These are phyloP conservation scores for Colletotrichum sp. DNA, from an alignment of 2,329 filamentous ascomycete species.

Conservation along the genomic window DNA sequence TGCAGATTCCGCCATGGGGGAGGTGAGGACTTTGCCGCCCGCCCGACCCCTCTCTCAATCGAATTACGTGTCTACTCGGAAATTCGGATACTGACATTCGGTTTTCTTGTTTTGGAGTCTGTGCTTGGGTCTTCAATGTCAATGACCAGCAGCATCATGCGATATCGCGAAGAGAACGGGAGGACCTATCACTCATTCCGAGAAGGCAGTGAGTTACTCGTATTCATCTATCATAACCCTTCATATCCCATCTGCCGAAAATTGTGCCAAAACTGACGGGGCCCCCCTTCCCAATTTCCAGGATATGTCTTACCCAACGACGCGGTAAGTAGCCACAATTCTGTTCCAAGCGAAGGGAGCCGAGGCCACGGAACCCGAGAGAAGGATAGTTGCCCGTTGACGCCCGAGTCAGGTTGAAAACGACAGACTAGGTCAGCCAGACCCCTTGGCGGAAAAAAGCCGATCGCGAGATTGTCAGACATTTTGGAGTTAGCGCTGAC, in stretches of 20 bases:
- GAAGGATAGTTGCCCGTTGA: neutral
- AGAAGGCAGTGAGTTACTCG: constrained; percentile 22
- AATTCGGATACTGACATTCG: neutral
- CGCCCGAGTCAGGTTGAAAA: constrained; percentile 23
- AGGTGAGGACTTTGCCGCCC: neutral
- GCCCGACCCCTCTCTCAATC: neutral
- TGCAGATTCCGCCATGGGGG: neutral
- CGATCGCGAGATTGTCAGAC: neutral
- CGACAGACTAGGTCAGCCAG: constrained; percentile 25
- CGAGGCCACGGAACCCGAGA: neutral
- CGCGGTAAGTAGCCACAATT: constrained; percentile 16
- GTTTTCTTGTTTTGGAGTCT: neutral
- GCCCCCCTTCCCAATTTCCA: neutral
- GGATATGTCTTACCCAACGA: constrained; percentile 32
- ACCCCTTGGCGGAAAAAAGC: neutral
- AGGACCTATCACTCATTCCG: constrained; percentile 42
- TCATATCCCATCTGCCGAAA: neutral
- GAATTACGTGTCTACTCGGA: neutral
- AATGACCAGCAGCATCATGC: constrained; percentile 39
- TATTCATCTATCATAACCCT: neutral
- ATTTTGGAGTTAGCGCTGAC: neutral
- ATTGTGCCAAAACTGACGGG: neutral
- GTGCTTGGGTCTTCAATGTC: constrained; percentile 31
- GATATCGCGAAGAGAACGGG: constrained; percentile 44
- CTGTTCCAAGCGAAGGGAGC: neutral